phyloP scores from a whole-genome alignment of 768 basidiomycete genomes.

The Daedaleopsis nitida region DNA sequence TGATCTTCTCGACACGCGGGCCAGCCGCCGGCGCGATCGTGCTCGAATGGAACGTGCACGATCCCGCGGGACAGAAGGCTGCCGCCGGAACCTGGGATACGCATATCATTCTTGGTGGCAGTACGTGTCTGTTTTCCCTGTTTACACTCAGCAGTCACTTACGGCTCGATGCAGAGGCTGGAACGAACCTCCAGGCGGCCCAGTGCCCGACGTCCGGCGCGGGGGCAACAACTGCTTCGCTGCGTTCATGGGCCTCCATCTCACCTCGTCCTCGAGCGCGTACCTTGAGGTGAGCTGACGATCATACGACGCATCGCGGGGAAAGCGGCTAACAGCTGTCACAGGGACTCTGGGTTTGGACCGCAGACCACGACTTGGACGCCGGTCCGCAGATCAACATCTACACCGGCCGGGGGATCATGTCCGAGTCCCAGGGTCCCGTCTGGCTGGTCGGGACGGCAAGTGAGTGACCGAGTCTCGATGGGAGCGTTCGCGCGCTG shows the following conservation, averaged over 20 bases:
- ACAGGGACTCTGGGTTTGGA: slow-evolving; percentile 64
- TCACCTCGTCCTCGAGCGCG: slow-evolving; percentile 43
- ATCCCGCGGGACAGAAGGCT: slow-evolving; percentile 49
- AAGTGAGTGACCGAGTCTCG: slow-evolving; percentile 22
- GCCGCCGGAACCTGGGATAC: slow-evolving; percentile 55
- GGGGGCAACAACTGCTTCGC: slow-evolving; percentile 53
- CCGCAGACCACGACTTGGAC: slow-evolving; percentile 82
- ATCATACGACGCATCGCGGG: slow-evolving; percentile 44
- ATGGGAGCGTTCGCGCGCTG: neutral
- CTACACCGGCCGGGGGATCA: slow-evolving; percentile 68
- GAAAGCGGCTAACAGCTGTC: neutral
- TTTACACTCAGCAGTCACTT: neutral
- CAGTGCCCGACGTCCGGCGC: slow-evolving; percentile 38
- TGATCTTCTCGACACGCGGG: slow-evolving; percentile 45
- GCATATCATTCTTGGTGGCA: slow-evolving; percentile 38
- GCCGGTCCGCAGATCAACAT: slow-evolving; percentile 52
- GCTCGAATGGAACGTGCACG: slow-evolving; percentile 57
- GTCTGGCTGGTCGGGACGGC: slow-evolving; percentile 82
- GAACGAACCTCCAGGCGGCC: slow-evolving; percentile 32
- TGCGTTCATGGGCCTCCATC: slow-evolving; percentile 67
- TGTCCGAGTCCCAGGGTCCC: slow-evolving; percentile 73
- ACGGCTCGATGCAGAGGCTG: slow-evolving; percentile 19
- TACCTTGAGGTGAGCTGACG: slow-evolving; percentile 49
- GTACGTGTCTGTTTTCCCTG: slow-evolving; percentile 14
- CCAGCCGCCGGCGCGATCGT: slow-evolving; percentile 60